Evolutionary conservation across 176 grass and related monocot genomes (phyloP), one percentile per base, ranked within the genome.

Genomic region (Puya raimondii): DNA sequence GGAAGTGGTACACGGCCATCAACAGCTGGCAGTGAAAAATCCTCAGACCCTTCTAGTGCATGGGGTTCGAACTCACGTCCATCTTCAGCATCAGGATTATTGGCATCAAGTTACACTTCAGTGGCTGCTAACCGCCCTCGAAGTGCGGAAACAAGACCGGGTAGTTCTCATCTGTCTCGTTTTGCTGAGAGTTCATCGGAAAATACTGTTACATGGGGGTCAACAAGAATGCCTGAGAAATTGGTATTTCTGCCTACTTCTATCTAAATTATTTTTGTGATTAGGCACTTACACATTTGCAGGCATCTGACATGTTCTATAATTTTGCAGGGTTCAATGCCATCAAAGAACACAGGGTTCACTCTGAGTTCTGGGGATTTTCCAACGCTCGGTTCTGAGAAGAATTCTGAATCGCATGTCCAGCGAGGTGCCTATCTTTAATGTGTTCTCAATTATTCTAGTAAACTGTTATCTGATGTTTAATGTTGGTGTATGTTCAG

Each of bases 141-240:
- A 78, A 93, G 94, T 82, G 94, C 94, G 21, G 94, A 99, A 76
- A 99, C 94, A 79, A 89, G 94, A 73, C 94, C 94, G 68, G 87
- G 90, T 73, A 93, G 94, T 81, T 90, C 89, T 71, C 94, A 99
- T 3, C 76, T 99, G 70, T 99, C 94, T 74, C 89, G 94, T 61
- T 99, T 99, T 66, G 89, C 94, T 6, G 94, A 99, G 73, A 92
- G 75, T 77, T 65, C 78, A 63, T 74, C 64, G 29, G 87, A 90
- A 22, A 77, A 70, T 75, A 70, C 42, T 42, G 75, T 81, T 79
- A 72, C n/a, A 61, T 61, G 56, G 56, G 56, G 56, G 21, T 1
- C 52, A 56, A 61, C 16, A 61, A 20, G 56, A 17, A 21, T 21
- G 56, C 15, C 66, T 50, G 75, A 77, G 53, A 77, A 69, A 69